These are phyloP conservation scores for Neurospora sp. DNA, from an alignment of 2,329 filamentous ascomycete species.

Conservation along the genomic window DNA sequence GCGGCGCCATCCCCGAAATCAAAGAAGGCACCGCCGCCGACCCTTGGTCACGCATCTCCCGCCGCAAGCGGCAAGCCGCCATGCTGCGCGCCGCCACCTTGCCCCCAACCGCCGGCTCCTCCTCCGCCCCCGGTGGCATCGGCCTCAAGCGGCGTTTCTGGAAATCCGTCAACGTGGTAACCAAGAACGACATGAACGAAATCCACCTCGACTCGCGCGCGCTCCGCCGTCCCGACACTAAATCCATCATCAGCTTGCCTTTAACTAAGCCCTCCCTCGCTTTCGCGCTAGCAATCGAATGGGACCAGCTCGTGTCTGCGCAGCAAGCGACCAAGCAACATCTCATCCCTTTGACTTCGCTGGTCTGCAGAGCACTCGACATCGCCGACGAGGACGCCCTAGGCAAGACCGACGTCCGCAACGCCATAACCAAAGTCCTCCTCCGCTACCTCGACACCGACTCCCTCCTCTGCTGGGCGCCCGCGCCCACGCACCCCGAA, in stretches of 20 bases:
- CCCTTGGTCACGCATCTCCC: conserved; percentile 30
- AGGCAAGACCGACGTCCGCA: conserved; percentile 37
- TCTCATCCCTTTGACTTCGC: conserved; percentile 80
- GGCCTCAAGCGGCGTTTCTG: conserved; percentile 68
- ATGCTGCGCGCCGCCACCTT: conserved; percentile 32
- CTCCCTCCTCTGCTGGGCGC: conserved; percentile 81
- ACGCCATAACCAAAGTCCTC: conserved; percentile 54
- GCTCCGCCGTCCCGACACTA: conserved; percentile 66
- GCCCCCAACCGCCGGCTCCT: conserved; percentile 15
- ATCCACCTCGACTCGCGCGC: conserved; percentile 70
- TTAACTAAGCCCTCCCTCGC: conserved; percentile 70
- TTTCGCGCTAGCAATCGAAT: conserved; percentile 79
- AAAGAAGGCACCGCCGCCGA: conserved; percentile 22
- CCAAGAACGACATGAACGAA: conserved; percentile 33
- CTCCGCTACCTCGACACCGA: conserved; percentile 89
- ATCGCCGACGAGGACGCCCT: conserved; percentile 57
- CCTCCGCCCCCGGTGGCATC: conserved; percentile 17
- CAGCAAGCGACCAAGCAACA: conserved; percentile 80
- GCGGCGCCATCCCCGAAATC: not conserved
- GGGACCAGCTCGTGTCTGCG: conserved; percentile 74
- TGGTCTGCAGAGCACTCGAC: conserved; percentile 74
- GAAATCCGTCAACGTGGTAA: conserved; percentile 63
- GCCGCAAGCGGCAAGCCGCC: conserved; percentile 44
- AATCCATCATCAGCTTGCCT: conserved; percentile 63
- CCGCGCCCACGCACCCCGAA: conserved; percentile 36